A percentile compares a stretch with the other conserved stretches of the same genome.
phyloP scores from a whole-genome alignment of 768 basidiomycete genomes.

The Pleurotus eryngii region DNA sequence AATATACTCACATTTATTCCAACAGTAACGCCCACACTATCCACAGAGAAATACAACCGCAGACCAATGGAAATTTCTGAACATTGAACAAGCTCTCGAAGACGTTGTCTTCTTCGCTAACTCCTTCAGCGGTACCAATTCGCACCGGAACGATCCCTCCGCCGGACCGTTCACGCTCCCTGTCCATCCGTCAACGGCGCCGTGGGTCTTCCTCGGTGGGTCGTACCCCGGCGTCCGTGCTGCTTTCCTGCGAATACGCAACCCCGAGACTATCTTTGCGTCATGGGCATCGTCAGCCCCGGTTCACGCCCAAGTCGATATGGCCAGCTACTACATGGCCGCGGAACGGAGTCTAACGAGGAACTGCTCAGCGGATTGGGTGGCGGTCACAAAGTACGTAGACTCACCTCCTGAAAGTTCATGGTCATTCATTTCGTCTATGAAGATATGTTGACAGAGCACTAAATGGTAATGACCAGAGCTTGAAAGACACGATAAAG shows the following conservation, averaged over 20 bases:
- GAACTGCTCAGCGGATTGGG: constrained; percentile 53
- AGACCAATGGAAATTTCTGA: constrained; percentile 43
- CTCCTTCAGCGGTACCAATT: constrained; percentile 21
- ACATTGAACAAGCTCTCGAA: constrained; percentile 47
- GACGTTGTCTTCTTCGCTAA: constrained; percentile 49
- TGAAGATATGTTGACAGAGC: constrained; percentile 33
- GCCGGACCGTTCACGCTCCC: constrained; percentile 12
- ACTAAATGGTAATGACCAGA: constrained; percentile 28
- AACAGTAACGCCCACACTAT: too few relatives aligned
- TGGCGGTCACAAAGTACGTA: constrained; percentile 36
- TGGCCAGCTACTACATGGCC: constrained; percentile 48
- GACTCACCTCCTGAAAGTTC: background rate
- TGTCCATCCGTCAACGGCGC: constrained; percentile 39
- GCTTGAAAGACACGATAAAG: constrained; percentile 34
- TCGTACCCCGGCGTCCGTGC: constrained; percentile 48
- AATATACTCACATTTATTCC: background rate
- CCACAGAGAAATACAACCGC: constrained; percentile 41
- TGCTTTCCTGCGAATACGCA: constrained; percentile 41
- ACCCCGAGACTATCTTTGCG: constrained; percentile 43
- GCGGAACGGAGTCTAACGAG: constrained; percentile 46
- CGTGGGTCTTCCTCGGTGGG: constrained; percentile 48
- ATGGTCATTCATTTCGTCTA: background rate
- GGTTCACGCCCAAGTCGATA: constrained; percentile 47
- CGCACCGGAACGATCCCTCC: constrained; percentile 9
- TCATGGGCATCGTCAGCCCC: constrained; percentile 49